Conservation (phyloP, 495 filamentous ascomycete species). For the Penicillium paxilli region DNA sequence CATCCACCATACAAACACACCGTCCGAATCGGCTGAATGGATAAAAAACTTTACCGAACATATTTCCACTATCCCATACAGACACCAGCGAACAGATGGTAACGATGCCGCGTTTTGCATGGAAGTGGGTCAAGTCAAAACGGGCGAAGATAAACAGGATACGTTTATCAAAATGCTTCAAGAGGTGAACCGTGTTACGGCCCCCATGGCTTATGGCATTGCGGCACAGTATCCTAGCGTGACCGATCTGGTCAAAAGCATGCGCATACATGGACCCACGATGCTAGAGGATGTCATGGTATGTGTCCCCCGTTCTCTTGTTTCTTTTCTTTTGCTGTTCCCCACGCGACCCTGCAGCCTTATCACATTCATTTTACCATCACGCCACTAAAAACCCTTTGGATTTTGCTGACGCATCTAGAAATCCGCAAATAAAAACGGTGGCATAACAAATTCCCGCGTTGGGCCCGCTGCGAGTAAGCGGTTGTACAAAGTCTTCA, state of each 20-base stretch:
- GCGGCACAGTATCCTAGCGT: slow-evolving; percentile 60
- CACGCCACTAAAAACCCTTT: not conserved
- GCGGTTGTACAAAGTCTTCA: slow-evolving; percentile 74
- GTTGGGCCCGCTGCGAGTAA: slow-evolving; percentile 71
- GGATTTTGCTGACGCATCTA: slow-evolving; percentile 18
- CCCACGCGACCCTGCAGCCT: too few species aligned
- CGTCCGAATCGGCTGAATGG: slow-evolving; percentile 73
- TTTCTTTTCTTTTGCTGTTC: not conserved
- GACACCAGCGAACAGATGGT: slow-evolving; percentile 43
- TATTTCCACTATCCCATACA: slow-evolving; percentile 75
- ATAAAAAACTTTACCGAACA: slow-evolving; percentile 79
- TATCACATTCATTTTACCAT: not conserved
- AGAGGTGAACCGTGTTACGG: slow-evolving; percentile 72
- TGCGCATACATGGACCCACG: slow-evolving; percentile 58
- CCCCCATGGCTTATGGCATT: slow-evolving; percentile 72
- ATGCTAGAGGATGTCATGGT: slow-evolving; percentile 62
- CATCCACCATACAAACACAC: slow-evolving; percentile 67
- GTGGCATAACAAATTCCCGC: slow-evolving; percentile 60
- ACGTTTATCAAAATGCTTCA: slow-evolving; percentile 79
- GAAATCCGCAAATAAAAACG: slow-evolving; percentile 70
- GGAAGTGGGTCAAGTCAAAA: slow-evolving; percentile 77
- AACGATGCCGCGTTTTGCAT: slow-evolving; percentile 75
- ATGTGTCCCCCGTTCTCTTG: slow-evolving; percentile 9
- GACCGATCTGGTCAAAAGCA: slow-evolving; percentile 53
- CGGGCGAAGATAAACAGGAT: slow-evolving; percentile 65